Evolutionary conservation across 1,284 basidiomycete genomes (phyloP), one percentile per base, ranked within the genome.

Genomic region (Apiotrichum montevideense): DNA sequence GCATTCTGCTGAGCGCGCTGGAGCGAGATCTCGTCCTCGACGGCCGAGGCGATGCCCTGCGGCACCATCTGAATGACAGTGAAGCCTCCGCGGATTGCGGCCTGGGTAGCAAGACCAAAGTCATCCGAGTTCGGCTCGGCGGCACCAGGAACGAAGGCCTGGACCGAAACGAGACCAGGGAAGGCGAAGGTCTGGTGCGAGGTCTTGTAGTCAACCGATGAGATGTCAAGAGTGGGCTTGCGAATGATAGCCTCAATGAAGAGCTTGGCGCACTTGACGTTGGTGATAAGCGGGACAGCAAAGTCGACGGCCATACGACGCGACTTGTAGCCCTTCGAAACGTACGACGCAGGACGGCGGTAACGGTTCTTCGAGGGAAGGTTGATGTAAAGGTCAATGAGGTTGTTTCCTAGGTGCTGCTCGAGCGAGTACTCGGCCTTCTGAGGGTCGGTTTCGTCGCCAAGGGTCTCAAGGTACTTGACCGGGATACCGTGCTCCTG

Each of bases 221-320:
- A 88, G 43, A 98, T 89, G 55, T 95, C 87, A 52, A 98, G 83
- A 15, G 76, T 74, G 14, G 93, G 87, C 76, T 85, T 90, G 65
- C 92, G 85, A 59, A 97, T 88, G 58, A 98, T 83, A 2, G 95
- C 96, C 77, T 98, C 94, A 42, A 92, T 88, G 51, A 98, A 84
- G 70, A 99, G 83, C 79, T 98, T 98, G 62, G 96, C 96, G 73
- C 93, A 94, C 81, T 99, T 98, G 79, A 98, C 89, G 74, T 99
- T 98, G 58, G 95, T 98, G 74, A 98, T 93, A 54, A 98, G 82
- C 0, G 96, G 95, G 41, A 98, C 87, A 37, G 93, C 94, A 70
- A 95, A 97, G 78, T 99, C 95, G 63, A 99, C 95, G n/a, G 96
- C 95, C 89, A 98, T 94, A 64, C 95, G 88, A 73, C 96, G 89